These are phyloP conservation scores for Amanita subjunquillea DNA, from an alignment of 768 basidiomycete species.

Conservation along the genomic window DNA sequence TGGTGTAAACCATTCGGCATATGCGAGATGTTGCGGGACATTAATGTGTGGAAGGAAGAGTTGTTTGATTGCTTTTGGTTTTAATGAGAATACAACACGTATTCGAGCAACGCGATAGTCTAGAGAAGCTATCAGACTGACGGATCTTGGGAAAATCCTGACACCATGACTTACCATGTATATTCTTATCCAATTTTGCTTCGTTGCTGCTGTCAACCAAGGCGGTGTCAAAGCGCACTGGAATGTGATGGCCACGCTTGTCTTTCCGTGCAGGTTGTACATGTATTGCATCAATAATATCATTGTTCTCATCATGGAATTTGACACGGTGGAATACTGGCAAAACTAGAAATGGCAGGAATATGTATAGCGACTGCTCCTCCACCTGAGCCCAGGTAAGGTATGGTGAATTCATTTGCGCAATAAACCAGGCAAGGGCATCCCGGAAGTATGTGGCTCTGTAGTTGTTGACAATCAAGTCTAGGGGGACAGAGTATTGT, in stretches of 20 bases:
- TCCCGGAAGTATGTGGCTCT: too few relatives aligned
- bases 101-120: conserved; percentile 17
- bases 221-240: conserved; percentile 21
- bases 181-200: conserved; percentile 3
- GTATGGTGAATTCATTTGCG: too few relatives aligned
- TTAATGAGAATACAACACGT: conserved; percentile 15
- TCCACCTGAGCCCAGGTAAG: conserved; percentile 8
- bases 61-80: conserved; percentile 3
- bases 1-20: conserved; percentile 19
- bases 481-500: too few relatives aligned
- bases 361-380: not conserved
- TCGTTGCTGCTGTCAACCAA: conserved; percentile 1
- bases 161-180: too few relatives aligned
- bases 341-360: conserved; percentile 14
- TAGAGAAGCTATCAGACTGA: conserved; percentile 4
- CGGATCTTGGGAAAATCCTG: too few relatives aligned
- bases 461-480: too few relatives aligned
- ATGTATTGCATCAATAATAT: conserved; percentile 19
- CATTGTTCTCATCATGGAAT: conserved; percentile 12
- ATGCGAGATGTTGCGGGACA: conserved; percentile 13
- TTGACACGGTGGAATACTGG: conserved; percentile 23
- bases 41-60: too few relatives aligned
- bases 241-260: too few relatives aligned
- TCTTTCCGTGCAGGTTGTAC: conserved; percentile 9
- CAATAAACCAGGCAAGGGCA: too few relatives aligned